Conservation (phyloP, 129 eudicot genomes). For the Flaveria brownii region DNA sequence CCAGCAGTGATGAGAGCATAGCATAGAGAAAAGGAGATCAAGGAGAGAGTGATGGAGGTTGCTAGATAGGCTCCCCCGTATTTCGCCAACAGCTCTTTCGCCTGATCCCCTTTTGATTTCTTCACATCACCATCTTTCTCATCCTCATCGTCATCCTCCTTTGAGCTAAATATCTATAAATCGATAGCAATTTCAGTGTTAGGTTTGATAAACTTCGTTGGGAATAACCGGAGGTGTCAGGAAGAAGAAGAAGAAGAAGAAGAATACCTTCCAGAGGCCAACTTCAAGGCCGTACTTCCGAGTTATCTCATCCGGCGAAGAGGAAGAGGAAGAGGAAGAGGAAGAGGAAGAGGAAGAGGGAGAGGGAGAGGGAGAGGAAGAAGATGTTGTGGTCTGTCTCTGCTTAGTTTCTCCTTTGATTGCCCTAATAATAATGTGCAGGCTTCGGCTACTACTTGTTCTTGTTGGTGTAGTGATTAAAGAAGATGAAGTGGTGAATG, state of each 20-base stretch:
- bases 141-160: constrained; percentile 45
- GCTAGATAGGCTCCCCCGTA: constrained; percentile 99
- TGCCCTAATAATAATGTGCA: constrained; percentile 51
- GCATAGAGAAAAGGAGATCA: constrained; percentile 86
- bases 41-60: constrained; percentile 94
- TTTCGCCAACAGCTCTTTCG: constrained; percentile 86
- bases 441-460: constrained; percentile 10
- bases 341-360: constrained; percentile 15
- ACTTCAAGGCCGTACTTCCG: constrained; percentile 92
- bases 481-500: constrained; percentile 12
- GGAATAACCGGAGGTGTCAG: no score
- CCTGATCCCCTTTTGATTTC: constrained; percentile 86
- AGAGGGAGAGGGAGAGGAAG: constrained; percentile 21
- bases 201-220: no score
- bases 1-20: constrained; percentile 84
- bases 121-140: constrained; percentile 19
- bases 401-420: constrained; percentile 64
- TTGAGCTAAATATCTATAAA: constrained; percentile 69
- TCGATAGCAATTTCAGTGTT: neutral
- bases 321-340: neutral
- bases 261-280: constrained; percentile 82
- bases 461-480: neutral
- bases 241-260: neutral
- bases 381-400: neutral
- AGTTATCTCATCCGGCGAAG: constrained; percentile 72